A percentile compares a stretch with the other conserved stretches of the same genome.
phyloP scores from a whole-genome alignment of 169 alveolate species.

The Sarcocystis neurona region DNA sequence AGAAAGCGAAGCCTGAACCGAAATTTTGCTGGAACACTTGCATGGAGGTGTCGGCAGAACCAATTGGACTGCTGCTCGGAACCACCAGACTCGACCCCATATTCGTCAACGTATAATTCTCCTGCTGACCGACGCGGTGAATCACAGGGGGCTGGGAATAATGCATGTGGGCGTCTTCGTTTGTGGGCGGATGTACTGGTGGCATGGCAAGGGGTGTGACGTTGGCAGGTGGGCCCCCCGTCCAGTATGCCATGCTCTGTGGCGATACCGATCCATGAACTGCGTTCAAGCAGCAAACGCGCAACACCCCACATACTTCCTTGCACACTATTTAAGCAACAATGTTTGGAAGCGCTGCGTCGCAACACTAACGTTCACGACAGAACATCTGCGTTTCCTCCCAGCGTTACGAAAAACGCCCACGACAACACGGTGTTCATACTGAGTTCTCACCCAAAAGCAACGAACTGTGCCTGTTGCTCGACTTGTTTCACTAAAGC shows the following conservation, averaged over 20 bases:
- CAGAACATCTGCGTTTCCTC: not conserved
- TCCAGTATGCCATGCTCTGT: slow-evolving; percentile 33
- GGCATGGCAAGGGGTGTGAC: slow-evolving; percentile 6
- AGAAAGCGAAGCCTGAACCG: slow-evolving; percentile 49
- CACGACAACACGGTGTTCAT: too few relatives aligned
- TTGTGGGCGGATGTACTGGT: not conserved
- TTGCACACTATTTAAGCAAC: too few relatives aligned
- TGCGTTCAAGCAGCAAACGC: not conserved
- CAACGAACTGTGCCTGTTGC: too few relatives aligned
- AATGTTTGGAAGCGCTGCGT: too few relatives aligned
- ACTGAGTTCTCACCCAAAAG: too few relatives aligned
- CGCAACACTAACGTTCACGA: too few relatives aligned
- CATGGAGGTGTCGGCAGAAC: slow-evolving; percentile 28
- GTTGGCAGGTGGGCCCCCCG: not conserved
- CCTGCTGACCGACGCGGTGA: not conserved
- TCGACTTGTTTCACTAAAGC: too few relatives aligned
- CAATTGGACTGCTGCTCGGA: not conserved
- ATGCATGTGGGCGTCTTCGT: not conserved
- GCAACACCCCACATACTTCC: too few relatives aligned
- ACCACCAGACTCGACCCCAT: not conserved
- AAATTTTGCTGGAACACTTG: slow-evolving; percentile 50
- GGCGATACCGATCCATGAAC: not conserved
- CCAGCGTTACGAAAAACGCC: too few relatives aligned
- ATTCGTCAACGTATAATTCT: not conserved
- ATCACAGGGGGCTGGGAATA: not conserved